Base-by-base conservation (phyloP, 192 early-diverging fungal genomes). In the Coemansia sp. region DNA sequence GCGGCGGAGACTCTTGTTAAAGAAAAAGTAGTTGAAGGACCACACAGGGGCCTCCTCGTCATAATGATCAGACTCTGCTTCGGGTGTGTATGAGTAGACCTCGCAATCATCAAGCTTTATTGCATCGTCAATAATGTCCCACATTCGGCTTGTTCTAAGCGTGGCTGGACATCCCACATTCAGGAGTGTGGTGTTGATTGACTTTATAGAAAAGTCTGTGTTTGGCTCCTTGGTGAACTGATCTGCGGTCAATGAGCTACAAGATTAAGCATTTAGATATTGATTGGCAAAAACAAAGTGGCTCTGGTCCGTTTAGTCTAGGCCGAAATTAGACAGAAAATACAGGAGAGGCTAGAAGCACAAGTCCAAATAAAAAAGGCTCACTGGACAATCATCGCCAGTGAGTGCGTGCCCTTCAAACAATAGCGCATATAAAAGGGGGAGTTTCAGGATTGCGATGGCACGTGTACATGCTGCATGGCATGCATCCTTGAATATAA, bases 1-100 rank as follows among this genome's bases (percentile, higher is more conserved):
- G 53, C 95, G 85, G 76, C 95, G 97, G 71, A 95, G 75, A 68
- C 90, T 90, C 63, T 89, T 88, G 77, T 99, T 98, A 67, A 92
- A 91, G 84, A 99, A 98, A 72, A 99, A 98, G 86, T 95, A 95
- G 87, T 99, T 95, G 78, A 97, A 93, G 38, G 93, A 93, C 95
- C 94, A 93, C 87, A 95, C 83, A 19, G 88, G 90, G 14, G 90
- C 92, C 61, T 98, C 94, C 58, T 97, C 96, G 53, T 85, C 87
- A 79, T 95, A 95, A 9, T 95, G 97, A 76, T 99, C 94, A 46
- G 87, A 85, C 40, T 95, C 95, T 11, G 81, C 88, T 48, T 93
- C 90, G 13, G 97, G 95, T 54, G 87, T 89, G 79, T 94, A 99
- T 40, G 87, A 89, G 81, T 97, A 99, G 8, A 98, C 89, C 63